Conservation (phyloP, 176 grass and related monocot species). For the Raddia guianensis region DNA sequence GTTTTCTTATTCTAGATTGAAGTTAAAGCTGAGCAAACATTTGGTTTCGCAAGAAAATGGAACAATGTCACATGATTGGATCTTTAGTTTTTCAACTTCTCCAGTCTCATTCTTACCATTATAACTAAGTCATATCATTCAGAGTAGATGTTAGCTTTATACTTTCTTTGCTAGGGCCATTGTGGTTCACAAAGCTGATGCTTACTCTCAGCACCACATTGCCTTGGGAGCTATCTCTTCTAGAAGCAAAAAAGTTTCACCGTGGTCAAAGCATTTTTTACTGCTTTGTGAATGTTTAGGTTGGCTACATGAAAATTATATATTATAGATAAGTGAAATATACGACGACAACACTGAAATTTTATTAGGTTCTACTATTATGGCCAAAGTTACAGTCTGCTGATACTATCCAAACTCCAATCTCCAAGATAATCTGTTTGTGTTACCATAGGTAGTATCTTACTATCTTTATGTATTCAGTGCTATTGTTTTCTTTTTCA, state of each 20-base stretch:
- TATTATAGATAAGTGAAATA: background rate
- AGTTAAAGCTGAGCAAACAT: background rate
- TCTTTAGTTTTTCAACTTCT: background rate
- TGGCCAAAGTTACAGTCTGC: no score
- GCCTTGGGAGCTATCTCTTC: background rate
- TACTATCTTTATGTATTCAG: background rate
- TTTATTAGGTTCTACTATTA: background rate
- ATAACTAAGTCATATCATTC: background rate
- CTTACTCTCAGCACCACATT: background rate
- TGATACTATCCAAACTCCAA: no score
- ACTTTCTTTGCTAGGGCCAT: background rate
- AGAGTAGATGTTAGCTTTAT: background rate
- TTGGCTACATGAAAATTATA: background rate
- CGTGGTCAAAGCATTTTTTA: no score
- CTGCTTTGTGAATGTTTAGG: no score
- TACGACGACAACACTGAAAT: background rate
- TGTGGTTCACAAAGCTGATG: background rate
- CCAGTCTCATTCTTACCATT: background rate
- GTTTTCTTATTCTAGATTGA: no score
- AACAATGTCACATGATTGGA: background rate
- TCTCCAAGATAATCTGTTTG: background rate
- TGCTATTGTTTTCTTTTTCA: background rate
- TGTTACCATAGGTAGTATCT: background rate
- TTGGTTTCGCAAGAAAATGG: background rate
- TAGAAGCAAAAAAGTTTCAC: no score